Evolutionary conservation across 23 red algal genomes (phyloP), one percentile per base, ranked within the genome.

Genomic region (Cyanidiococcus yangmingshanensis): DNA sequence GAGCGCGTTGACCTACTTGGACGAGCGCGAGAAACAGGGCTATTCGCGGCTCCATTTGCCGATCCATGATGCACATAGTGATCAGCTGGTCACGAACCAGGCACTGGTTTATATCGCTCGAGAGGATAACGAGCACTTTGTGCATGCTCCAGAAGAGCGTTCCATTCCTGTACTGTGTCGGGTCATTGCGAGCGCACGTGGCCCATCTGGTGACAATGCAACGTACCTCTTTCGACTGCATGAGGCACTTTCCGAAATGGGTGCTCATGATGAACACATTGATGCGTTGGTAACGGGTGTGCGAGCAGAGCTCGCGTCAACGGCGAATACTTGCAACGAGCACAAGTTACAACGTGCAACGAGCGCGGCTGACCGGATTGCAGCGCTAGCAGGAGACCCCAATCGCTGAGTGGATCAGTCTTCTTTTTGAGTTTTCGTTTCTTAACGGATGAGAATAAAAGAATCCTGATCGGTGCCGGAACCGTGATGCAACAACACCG

Each of bases 81-180:
- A 7, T 35, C 3, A 25, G 63, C 63, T 17, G 63, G 32, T 71
- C 7, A 71, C 63, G n/a, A 35, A 25, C 16, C 63, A 71, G 3
- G 63, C 63, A 27, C 63, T 71, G 27, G 63, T 71, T 7, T 71
- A 71, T 35, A 35, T 71, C 63, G 63, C 63, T 71, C n/a, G 32
- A 25, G 63, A 71, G 63, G n/a, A 35, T 35, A 71, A 35, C 63
- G 12, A 7, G 63, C 63, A 35, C 27, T 71, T 71, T 71, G 63
- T 71, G 63, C 21, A 30, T 7, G 63, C 21, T 30, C 16, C 21
- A 29, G n/a, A 71, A 2, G n/a, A 71, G 63, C 63, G 63, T 12
- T 29, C 3, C 12, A 25, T 71, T 3, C n/a, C 21, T 7, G 21
- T 25, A 7, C 21, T 71, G 3, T 25, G n/a, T 35, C n/a, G n/a